These are phyloP conservation scores for Scheffersomyces parashehatae DNA, from an alignment of 1,139 yeast species.

Conservation along the genomic window DNA sequence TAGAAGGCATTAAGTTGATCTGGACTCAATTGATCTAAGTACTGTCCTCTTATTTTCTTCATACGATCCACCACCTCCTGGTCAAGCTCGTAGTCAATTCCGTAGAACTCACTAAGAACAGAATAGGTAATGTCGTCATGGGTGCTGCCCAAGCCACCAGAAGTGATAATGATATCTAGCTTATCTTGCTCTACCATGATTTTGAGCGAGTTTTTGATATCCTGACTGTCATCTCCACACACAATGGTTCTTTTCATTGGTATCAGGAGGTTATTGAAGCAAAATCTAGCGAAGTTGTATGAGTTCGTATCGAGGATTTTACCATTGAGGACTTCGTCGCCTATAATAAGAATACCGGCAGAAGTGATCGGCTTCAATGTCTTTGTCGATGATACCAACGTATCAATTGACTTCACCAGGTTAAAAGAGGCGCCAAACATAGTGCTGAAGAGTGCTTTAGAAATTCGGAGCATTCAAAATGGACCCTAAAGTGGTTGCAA, in stretches of 20 bases:
- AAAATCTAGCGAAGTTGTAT: constrained; percentile 63
- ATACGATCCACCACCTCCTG: constrained; percentile 59
- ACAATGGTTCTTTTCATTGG: constrained; percentile 67
- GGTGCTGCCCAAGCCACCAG: constrained; percentile 89
- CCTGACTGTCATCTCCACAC: constrained; percentile 73
- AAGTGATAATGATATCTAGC: constrained; percentile 72
- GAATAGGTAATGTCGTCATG: constrained; percentile 88
- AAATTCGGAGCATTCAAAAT: too few relatives aligned
- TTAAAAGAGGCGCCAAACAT: background rate
- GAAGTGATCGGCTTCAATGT: constrained; percentile 6
- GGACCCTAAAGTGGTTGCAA: too few relatives aligned
- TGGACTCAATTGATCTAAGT: constrained; percentile 34
- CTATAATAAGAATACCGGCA: constrained; percentile 63
- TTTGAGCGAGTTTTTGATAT: constrained; percentile 56
- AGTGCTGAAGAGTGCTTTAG: too few relatives aligned
- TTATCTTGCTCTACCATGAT: constrained; percentile 41
- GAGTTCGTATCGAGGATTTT: constrained; percentile 82
- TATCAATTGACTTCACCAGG: background rate
- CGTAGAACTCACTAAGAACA: constrained; percentile 63
- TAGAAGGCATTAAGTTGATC: constrained; percentile 60
- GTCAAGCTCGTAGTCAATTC: constrained; percentile 53
- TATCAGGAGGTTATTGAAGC: constrained; percentile 62
- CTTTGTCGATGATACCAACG: constrained; percentile 1
- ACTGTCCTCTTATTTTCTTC: constrained; percentile 48
- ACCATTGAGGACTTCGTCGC: constrained; percentile 88